Evolutionary conservation across 75 land plant genomes (phyloP).

Genomic region (Chamaecyparis obtusa): DNA sequence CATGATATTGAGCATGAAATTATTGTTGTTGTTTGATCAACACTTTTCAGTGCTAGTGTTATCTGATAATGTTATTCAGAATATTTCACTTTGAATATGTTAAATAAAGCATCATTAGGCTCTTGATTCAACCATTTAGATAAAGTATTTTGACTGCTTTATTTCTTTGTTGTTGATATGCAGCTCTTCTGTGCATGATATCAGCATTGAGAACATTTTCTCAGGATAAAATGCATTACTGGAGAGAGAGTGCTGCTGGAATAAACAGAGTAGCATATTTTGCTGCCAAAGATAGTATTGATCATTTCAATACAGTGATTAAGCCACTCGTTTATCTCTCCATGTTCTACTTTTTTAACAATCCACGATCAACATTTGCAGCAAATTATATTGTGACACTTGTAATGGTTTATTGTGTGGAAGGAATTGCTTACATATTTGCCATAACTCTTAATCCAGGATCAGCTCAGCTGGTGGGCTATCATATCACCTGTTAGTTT

Average conservation of each 20-base stretch:
- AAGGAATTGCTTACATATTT: conserved; percentile 80
- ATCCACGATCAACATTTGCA: conserved; percentile 80
- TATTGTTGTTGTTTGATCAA: not conserved
- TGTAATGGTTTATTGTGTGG: conserved; percentile 82
- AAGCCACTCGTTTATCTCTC: conserved; percentile 92
- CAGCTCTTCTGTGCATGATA: conserved; percentile 94
- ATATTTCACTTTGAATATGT: not conserved
- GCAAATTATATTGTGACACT: conserved; percentile 76
- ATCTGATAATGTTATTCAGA: not conserved
- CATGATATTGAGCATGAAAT: not conserved
- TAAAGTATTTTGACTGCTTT: not conserved
- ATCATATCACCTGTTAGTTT: not conserved
- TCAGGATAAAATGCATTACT: conserved; percentile 74
- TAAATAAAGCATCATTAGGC: not conserved
- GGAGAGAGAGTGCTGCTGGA: conserved; percentile 94
- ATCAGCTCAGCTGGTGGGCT: conserved; percentile 87
- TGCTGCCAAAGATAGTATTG: conserved; percentile 81
- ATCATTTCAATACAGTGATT: conserved; percentile 74
- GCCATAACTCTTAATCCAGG: conserved; percentile 72
- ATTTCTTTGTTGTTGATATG: not conserved
- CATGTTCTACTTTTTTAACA: conserved; percentile 94
- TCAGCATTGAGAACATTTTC: conserved; percentile 90
- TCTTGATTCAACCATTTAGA: not conserved
- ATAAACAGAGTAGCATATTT: conserved; percentile 90
- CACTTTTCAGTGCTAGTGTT: not conserved